Evolutionary conservation across 306 rosid genomes (phyloP).

Genomic region (Vigna mungo): DNA sequence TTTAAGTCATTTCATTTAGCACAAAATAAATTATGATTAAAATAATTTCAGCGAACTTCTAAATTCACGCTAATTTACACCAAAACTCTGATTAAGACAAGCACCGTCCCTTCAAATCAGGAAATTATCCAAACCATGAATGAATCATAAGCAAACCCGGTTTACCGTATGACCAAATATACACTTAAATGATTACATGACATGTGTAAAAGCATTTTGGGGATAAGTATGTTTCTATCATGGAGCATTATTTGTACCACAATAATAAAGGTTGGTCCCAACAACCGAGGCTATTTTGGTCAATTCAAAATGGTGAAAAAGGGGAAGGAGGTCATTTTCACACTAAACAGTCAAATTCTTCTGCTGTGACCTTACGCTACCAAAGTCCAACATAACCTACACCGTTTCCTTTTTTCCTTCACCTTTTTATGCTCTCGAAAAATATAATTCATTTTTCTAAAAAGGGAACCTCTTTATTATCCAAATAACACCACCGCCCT

Average conservation of each 20-base stretch:
- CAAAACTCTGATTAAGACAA: conserved; percentile 15
- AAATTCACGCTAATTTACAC: neutral
- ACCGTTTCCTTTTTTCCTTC: conserved; percentile 15
- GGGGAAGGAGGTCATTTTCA: conserved; percentile 17
- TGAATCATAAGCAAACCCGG: neutral
- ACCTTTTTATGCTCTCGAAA: conserved; percentile 44
- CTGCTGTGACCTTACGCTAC: conserved; percentile 60
- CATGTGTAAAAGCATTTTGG: conserved; percentile 18
- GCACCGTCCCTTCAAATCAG: conserved; percentile 50
- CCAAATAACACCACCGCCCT: neutral
- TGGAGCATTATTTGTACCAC: conserved; percentile 27
- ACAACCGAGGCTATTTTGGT: conserved; percentile 51
- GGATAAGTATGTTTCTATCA: conserved; percentile 23
- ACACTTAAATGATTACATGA: neutral
- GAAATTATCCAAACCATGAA: conserved; percentile 33
- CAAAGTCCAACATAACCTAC: conserved; percentile 41
- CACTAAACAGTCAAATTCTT: conserved; percentile 53
- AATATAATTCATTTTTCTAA: conserved; percentile 31
- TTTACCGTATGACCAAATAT: neutral
- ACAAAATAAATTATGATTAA: neutral
- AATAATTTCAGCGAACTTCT: neutral
- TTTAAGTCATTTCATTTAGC: conserved; percentile 47
- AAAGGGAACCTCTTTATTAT: neutral
- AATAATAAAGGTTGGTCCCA: conserved; percentile 46
- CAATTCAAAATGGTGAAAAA: conserved; percentile 10